These are phyloP conservation scores for Candida sp. DNA, from an alignment of 1,139 yeast genomes.

Conservation along the genomic window DNA sequence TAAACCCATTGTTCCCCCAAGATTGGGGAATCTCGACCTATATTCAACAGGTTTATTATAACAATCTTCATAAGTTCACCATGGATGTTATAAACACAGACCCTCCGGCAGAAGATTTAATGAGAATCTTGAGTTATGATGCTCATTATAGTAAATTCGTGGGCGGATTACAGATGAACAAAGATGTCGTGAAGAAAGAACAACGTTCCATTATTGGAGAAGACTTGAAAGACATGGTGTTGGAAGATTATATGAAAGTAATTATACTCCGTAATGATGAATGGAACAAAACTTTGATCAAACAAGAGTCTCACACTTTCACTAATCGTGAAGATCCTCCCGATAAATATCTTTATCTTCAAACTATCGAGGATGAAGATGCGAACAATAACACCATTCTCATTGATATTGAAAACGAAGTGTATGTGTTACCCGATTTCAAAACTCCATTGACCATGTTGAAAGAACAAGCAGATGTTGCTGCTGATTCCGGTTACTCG, in stretches of 20 bases:
- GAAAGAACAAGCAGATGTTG: slow-evolving; percentile 89
- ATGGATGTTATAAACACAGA: slow-evolving; percentile 63
- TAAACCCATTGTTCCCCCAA: slow-evolving; percentile 58
- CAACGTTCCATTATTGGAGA: slow-evolving; percentile 62
- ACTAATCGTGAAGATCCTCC: slow-evolving; percentile 67
- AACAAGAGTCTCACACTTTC: slow-evolving; percentile 63
- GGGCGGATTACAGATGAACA: slow-evolving; percentile 25
- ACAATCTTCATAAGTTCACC: slow-evolving; percentile 59
- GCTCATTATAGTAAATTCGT: slow-evolving; percentile 53
- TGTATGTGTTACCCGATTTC: slow-evolving; percentile 57
- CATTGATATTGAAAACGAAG: slow-evolving; percentile 65
- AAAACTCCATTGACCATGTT: slow-evolving; percentile 66
- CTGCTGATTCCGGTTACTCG: slow-evolving; percentile 84
- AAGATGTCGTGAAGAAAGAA: slow-evolving; percentile 40
- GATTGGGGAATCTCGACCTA: slow-evolving; percentile 71
- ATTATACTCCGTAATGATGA: slow-evolving; percentile 72
- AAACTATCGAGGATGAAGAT: slow-evolving; percentile 40
- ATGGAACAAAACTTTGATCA: slow-evolving; percentile 70
- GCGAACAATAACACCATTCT: slow-evolving; percentile 55
- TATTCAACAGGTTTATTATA: slow-evolving; percentile 67
- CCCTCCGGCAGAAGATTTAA: slow-evolving; percentile 67
- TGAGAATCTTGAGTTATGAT: slow-evolving; percentile 71
- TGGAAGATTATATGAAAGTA: slow-evolving; percentile 71
- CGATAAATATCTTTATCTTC: slow-evolving; percentile 46
- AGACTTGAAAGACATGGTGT: slow-evolving; percentile 55